Evolutionary conservation across 257 asterid species (phyloP).

Genomic region (Thymus quinquecostatus): DNA sequence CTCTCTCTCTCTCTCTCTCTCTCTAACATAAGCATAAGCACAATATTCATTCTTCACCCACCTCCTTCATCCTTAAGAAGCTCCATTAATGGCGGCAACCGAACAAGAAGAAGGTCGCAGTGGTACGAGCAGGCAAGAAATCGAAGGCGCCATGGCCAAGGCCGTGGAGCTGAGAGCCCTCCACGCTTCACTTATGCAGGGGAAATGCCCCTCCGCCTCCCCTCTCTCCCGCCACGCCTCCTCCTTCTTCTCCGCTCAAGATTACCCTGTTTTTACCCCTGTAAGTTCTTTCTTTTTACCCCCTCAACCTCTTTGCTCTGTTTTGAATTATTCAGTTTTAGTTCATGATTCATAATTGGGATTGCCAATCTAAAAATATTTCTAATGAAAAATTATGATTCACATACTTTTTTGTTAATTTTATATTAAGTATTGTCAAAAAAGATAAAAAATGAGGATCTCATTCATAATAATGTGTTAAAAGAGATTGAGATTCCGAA

Average conservation of each 20-base stretch:
- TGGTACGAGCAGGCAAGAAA: constrained; percentile 49
- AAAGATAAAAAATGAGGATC: not conserved
- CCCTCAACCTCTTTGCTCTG: not conserved
- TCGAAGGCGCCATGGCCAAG: constrained; percentile 79
- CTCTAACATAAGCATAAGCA: not conserved
- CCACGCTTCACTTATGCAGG: constrained; percentile 80
- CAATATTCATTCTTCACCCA: not conserved
- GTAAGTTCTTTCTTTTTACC: constrained; percentile 39
- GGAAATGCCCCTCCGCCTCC: constrained; percentile 53
- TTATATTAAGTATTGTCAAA: too few relatives aligned
- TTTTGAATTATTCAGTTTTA: too few relatives aligned
- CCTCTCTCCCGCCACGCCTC: constrained; percentile 66
- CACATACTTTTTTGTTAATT: too few relatives aligned
- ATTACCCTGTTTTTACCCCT: constrained; percentile 93
- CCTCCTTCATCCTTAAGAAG: not conserved
- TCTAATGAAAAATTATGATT: too few relatives aligned
- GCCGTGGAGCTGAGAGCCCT: constrained; percentile 90
- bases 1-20: not conserved
- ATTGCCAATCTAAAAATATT: too few relatives aligned
- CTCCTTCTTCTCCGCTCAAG: constrained; percentile 74
- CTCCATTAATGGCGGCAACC: constrained; percentile 47
- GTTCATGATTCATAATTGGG: too few relatives aligned
- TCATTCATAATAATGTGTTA: not conserved
- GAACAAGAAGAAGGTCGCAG: constrained; percentile 2
- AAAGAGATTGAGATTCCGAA: constrained; percentile 7